A percentile compares a stretch with the other conserved stretches of the same genome.
These are phyloP conservation scores for Hypoxylon sp. DNA, from an alignment of 2,329 filamentous ascomycete genomes.

Conservation along the genomic window DNA sequence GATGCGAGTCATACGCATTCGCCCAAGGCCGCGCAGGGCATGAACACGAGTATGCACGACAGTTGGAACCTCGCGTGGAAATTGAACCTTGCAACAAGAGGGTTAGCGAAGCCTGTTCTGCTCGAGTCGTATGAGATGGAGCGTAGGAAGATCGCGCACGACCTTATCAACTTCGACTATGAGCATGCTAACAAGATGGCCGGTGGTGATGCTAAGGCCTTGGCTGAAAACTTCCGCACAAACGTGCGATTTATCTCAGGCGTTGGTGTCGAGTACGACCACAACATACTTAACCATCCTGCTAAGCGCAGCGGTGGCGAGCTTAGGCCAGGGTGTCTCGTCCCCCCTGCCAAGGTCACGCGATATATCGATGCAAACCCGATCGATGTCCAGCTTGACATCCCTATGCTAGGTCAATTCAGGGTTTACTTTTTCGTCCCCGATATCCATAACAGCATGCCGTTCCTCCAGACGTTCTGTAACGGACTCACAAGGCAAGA, in stretches of 20 bases:
- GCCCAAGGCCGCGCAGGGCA: conserved; percentile 74
- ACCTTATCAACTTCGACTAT: conserved; percentile 72
- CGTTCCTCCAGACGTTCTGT: conserved; percentile 59
- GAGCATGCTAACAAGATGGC: conserved; percentile 71
- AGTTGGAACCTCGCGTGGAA: conserved; percentile 63
- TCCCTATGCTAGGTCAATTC: conserved; percentile 84
- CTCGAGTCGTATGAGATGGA: conserved; percentile 75
- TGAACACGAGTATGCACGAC: conserved; percentile 72
- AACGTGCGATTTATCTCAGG: conserved; percentile 83
- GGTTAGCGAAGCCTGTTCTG: conserved; percentile 68
- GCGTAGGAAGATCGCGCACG: conserved; percentile 72
- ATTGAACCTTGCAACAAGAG: conserved; percentile 67
- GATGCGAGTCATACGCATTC: conserved; percentile 76
- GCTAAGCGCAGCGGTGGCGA: conserved; percentile 61
- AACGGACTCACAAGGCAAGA: conserved; percentile 52
- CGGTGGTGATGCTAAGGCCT: conserved; percentile 72
- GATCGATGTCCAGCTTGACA: conserved; percentile 82
- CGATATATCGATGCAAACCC: conserved; percentile 84
- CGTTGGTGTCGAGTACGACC: conserved; percentile 73
- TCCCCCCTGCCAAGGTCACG: conserved; percentile 79
- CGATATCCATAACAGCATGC: conserved; percentile 63
- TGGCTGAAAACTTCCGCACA: conserved; percentile 78
- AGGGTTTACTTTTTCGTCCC: conserved; percentile 79
- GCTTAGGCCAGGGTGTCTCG: conserved; percentile 67
- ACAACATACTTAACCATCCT: conserved; percentile 66